Evolutionary conservation across 208 protist genomes (phyloP).

Genomic region (Strigomonas culicis): DNA sequence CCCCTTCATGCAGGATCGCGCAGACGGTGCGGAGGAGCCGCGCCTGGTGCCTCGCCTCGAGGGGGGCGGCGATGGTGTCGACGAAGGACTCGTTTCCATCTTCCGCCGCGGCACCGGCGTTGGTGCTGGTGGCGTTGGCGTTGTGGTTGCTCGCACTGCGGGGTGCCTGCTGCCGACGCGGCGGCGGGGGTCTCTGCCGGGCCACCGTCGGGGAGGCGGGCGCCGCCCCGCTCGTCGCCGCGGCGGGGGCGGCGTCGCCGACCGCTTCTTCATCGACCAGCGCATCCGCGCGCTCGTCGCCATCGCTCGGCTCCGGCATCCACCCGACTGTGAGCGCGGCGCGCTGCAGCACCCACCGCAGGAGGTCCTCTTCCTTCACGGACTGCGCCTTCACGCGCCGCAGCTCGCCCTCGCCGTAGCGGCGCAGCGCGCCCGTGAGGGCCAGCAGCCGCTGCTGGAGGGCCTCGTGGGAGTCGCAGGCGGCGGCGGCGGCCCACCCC

Average conservation of each 20-base stretch:
- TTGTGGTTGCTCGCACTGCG: slow-evolving; percentile 1
- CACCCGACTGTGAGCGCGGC: slow-evolving; percentile 14
- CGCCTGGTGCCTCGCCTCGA: no score
- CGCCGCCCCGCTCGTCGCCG: background rate
- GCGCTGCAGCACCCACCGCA: slow-evolving; percentile 56
- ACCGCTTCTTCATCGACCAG: background rate
- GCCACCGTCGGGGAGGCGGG: background rate
- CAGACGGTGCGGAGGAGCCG: no score
- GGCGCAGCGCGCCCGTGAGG: slow-evolving; percentile 35
- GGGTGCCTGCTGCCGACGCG: background rate
- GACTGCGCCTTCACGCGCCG: slow-evolving; percentile 27
- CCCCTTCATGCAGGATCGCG: no score
- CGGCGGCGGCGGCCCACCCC: background rate
- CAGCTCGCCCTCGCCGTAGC: slow-evolving; percentile 34
- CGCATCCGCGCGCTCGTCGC: background rate
- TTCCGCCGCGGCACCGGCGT: slow-evolving; percentile 6
- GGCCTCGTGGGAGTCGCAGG: background rate
- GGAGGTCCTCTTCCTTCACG: slow-evolving; percentile 35
- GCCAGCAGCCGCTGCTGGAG: slow-evolving; percentile 6
- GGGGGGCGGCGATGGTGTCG: slow-evolving; percentile 12
- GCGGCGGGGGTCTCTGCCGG: no score
- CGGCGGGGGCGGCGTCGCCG: background rate
- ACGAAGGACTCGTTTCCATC: background rate
- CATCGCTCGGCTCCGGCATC: background rate
- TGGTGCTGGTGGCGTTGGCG: slow-evolving; percentile 10